phyloP scores from a whole-genome alignment of 2,329 filamentous ascomycete species.

The Fusarium poae region DNA sequence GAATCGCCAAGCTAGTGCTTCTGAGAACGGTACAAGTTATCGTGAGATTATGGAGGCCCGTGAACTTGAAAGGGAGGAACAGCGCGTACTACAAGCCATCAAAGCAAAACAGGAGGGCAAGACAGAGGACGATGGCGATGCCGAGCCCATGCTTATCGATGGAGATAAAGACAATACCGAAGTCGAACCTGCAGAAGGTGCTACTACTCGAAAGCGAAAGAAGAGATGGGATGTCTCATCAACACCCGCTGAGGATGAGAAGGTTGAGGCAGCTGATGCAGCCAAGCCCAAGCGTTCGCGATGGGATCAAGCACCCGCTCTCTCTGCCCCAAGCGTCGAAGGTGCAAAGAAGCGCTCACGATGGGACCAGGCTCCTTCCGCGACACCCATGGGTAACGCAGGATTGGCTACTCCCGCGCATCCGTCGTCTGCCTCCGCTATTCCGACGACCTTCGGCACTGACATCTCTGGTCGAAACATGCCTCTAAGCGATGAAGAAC shows the following conservation, averaged over 20 bases:
- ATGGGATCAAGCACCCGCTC: slow-evolving; percentile 85
- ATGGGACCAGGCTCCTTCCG: slow-evolving; percentile 91
- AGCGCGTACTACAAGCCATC: slow-evolving; percentile 84
- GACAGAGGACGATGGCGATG: slow-evolving; percentile 70
- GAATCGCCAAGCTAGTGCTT: slow-evolving; percentile 75
- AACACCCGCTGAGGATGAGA: slow-evolving; percentile 66
- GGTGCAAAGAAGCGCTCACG: slow-evolving; percentile 81
- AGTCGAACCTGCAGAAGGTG: slow-evolving; percentile 74
- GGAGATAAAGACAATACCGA: slow-evolving; percentile 81
- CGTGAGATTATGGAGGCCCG: slow-evolving; percentile 90
- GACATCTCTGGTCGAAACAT: slow-evolving; percentile 85
- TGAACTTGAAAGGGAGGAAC: slow-evolving; percentile 93
- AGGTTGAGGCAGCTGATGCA: slow-evolving; percentile 64
- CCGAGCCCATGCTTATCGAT: slow-evolving; percentile 81
- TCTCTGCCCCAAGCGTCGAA: slow-evolving; percentile 67
- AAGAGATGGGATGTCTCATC: slow-evolving; percentile 91
- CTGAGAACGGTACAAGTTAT: slow-evolving; percentile 83
- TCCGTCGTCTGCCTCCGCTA: slow-evolving; percentile 69
- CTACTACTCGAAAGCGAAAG: slow-evolving; percentile 83
- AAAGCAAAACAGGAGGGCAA: slow-evolving; percentile 76
- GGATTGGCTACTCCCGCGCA: slow-evolving; percentile 85
- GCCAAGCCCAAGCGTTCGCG: slow-evolving; percentile 80
- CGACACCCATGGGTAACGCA: slow-evolving; percentile 79
- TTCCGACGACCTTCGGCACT: slow-evolving; percentile 78
- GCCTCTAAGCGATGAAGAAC: slow-evolving; percentile 90